These are phyloP conservation scores for Aplosporella prunicola DNA, from an alignment of 2,329 filamentous ascomycete species.

Conservation along the genomic window DNA sequence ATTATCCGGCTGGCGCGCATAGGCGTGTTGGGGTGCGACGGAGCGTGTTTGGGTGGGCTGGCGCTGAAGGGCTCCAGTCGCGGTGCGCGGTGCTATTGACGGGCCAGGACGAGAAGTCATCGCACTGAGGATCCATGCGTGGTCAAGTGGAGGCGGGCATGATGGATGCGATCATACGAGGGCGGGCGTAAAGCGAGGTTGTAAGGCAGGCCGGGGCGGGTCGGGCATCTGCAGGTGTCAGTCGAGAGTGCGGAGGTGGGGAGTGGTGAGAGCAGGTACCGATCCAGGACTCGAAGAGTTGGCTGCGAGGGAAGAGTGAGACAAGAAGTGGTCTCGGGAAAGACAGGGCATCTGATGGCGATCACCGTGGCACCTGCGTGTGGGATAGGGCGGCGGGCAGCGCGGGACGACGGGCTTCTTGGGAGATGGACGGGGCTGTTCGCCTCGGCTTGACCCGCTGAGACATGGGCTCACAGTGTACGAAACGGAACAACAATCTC, in stretches of 20 bases:
- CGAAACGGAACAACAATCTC: too few species aligned
- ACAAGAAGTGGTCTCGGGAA: conserved; percentile 1
- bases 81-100: conserved; percentile 28
- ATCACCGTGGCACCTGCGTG: too few species aligned
- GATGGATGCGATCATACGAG: conserved; percentile 3
- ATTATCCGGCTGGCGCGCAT: conserved; percentile 19
- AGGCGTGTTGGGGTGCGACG: conserved; percentile 18
- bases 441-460: too few species aligned
- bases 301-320: background rate
- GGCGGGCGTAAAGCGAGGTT: conserved; percentile 10
- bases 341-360: background rate
- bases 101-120: conserved; percentile 36
- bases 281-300: background rate
- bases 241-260: background rate
- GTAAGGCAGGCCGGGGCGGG: conserved; percentile 5
- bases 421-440: too few species aligned
- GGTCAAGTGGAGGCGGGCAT: conserved; percentile 21
- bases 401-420: too few species aligned
- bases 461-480: too few species aligned
- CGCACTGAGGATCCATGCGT: conserved; percentile 32
- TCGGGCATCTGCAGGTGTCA: conserved; percentile 11
- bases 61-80: conserved; percentile 22
- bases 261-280: background rate
- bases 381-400: background rate
- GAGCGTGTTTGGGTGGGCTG: conserved; percentile 21